Conservation (phyloP, 768 basidiomycete species). For the Lactifluus hygrophoroides region DNA sequence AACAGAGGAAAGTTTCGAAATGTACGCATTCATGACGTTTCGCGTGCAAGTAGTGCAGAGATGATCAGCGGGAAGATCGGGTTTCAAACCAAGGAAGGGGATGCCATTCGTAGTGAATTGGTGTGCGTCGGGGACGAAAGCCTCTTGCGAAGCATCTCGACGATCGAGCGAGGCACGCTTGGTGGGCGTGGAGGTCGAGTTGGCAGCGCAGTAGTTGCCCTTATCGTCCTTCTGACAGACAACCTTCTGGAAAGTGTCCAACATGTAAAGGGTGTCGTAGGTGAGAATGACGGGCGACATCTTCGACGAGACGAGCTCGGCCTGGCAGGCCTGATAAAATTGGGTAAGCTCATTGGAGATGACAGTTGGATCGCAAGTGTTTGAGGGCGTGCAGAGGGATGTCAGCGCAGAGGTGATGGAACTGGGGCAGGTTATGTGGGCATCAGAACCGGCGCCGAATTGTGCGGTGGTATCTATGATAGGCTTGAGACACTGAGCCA, state of each 20-base stretch:
- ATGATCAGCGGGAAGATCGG: conserved; percentile 35
- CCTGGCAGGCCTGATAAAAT: conserved; percentile 64
- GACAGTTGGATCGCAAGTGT: conserved; percentile 45
- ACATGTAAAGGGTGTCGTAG: conserved; percentile 76
- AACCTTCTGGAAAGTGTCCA: conserved; percentile 56
- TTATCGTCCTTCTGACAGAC: conserved; percentile 69
- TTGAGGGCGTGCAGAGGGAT: conserved; percentile 43
- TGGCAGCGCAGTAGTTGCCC: conserved; percentile 59
- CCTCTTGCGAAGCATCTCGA: conserved; percentile 26
- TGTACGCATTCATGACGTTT: conserved; percentile 66
- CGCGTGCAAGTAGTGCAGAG: conserved; percentile 84
- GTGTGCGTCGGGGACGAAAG: conserved; percentile 42
- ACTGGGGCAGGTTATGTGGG: conserved; percentile 33
- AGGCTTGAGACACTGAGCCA: conserved; percentile 54
- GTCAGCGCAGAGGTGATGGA: conserved; percentile 44
- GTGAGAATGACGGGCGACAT: conserved; percentile 44
- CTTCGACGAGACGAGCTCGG: conserved; percentile 53
- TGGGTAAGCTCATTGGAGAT: conserved; percentile 53
- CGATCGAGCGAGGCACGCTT: conserved; percentile 17
- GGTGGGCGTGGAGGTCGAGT: conserved; percentile 31
- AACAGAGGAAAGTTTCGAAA: conserved; percentile 57
- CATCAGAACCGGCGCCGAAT: conserved; percentile 37
- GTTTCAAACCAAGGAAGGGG: conserved; percentile 70
- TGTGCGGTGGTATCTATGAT: conserved; percentile 55
- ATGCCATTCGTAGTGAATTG: conserved; percentile 54